Evolutionary conservation across 805 yeast genomes (phyloP).

Genomic region (Yarrowia keelungensis): DNA sequence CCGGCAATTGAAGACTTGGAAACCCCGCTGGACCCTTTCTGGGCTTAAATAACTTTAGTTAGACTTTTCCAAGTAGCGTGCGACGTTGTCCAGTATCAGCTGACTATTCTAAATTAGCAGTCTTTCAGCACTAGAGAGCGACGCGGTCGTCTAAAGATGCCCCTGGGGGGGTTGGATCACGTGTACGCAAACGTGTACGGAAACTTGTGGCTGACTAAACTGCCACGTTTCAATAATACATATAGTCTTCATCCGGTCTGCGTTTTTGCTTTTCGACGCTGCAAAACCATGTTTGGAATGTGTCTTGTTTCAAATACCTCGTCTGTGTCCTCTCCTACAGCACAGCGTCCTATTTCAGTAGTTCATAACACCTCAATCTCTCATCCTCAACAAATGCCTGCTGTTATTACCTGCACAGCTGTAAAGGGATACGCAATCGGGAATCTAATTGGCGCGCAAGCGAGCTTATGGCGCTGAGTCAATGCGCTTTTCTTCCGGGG

Average conservation of each 20-base stretch:
- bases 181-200: slow-evolving; percentile 2
- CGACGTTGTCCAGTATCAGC: slow-evolving; percentile 4
- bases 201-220: neutral
- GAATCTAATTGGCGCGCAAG: neutral
- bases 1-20: neutral
- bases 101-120: slow-evolving; percentile 3
- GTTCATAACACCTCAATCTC: neutral
- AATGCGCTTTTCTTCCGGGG: neutral
- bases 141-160: slow-evolving; percentile 6
- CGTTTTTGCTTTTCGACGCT: neutral
- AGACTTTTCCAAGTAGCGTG: slow-evolving; percentile 5
- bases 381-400: no score
- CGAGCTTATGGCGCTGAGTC: neutral
- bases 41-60: slow-evolving; percentile 2
- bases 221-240: slow-evolving; percentile 11
- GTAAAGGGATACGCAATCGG: no score
- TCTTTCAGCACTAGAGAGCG: neutral
- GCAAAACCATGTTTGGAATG: slow-evolving; percentile 6
- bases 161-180: neutral
- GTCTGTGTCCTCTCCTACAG: neutral
- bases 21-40: neutral
- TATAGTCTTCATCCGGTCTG: neutral
- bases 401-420: no score
- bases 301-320: neutral
- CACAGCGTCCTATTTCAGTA: neutral